Evolutionary conservation across 164 flowering plant species (phyloP).

Genomic region (Vitis riparia): DNA sequence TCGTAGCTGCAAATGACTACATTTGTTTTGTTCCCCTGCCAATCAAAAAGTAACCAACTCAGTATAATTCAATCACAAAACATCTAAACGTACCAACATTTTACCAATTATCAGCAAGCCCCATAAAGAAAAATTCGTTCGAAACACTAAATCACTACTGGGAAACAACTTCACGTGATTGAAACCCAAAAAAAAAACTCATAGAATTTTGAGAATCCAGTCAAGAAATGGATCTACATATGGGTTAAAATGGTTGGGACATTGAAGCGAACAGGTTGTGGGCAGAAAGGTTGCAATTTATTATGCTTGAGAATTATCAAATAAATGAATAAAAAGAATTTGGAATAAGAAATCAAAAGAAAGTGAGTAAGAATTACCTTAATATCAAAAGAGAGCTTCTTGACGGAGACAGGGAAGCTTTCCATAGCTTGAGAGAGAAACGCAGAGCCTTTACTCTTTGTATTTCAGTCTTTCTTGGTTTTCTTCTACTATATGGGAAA

Average conservation of each 20-base stretch:
- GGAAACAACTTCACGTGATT: not conserved
- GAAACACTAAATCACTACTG: not conserved
- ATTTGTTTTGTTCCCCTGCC: constrained; percentile 70
- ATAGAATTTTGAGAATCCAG: no score
- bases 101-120: no score
- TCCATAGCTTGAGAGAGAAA: not conserved
- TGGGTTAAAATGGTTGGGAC: not conserved
- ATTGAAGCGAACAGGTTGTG: not conserved
- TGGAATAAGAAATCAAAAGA: not conserved
- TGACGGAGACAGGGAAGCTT: constrained; percentile 43
- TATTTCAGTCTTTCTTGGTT: no score
- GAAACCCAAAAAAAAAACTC: not conserved
- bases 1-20: constrained; percentile 69
- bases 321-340: not conserved
- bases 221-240: no score
- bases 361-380: constrained; percentile 23
- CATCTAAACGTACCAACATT: not conserved
- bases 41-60: constrained; percentile 5
- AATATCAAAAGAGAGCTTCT: constrained; percentile 38
- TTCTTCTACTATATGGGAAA: no score
- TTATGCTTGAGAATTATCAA: not conserved
- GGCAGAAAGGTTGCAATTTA: not conserved
- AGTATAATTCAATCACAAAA: constrained; percentile 2
- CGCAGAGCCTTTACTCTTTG: no score
- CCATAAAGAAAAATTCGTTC: no score